Conservation (phyloP, 1,284 basidiomycete species). For the Lentinula novae-zelandiae region DNA sequence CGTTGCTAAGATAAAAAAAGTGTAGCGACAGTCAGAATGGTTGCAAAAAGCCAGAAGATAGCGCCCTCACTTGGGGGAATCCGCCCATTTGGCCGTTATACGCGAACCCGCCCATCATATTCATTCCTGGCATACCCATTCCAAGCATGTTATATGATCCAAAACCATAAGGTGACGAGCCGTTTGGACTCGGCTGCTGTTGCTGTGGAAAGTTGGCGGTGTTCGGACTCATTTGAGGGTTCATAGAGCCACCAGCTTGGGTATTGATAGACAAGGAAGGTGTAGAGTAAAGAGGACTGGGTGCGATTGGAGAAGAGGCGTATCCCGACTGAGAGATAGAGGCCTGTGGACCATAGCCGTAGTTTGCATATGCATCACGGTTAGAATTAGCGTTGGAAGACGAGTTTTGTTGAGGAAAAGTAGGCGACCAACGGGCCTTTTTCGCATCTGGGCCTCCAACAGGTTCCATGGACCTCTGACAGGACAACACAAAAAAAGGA, state of each 20-base stretch:
- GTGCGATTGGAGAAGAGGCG: constrained; percentile 40
- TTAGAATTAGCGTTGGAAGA: constrained; percentile 30
- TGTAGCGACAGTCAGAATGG: constrained; percentile 47
- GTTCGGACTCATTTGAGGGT: constrained; percentile 67
- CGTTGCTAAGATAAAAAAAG: constrained; percentile 48
- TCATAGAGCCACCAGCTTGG: constrained; percentile 46
- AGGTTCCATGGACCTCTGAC: constrained; percentile 74
- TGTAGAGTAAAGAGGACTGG: constrained; percentile 64
- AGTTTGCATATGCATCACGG: constrained; percentile 76
- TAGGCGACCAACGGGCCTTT: constrained; percentile 83
- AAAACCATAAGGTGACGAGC: constrained; percentile 46
- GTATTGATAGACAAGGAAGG: constrained; percentile 68
- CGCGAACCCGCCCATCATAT: constrained; percentile 65
- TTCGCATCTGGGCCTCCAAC: constrained; percentile 78
- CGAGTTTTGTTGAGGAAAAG: constrained; percentile 37
- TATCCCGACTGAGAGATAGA: constrained; percentile 50
- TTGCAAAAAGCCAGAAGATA: constrained; percentile 18
- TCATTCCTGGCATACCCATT: constrained; percentile 69
- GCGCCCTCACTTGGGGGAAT: constrained; percentile 54
- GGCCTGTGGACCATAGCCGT: constrained; percentile 76
- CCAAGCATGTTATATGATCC: constrained; percentile 71
- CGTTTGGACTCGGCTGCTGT: constrained; percentile 42
- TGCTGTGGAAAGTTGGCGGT: constrained; percentile 44
- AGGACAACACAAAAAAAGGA: constrained; percentile 10
- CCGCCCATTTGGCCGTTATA: constrained; percentile 66